These are phyloP conservation scores for Globisporangium radiosum DNA, from an alignment of 352 stramenopile genomes.

Conservation along the genomic window DNA sequence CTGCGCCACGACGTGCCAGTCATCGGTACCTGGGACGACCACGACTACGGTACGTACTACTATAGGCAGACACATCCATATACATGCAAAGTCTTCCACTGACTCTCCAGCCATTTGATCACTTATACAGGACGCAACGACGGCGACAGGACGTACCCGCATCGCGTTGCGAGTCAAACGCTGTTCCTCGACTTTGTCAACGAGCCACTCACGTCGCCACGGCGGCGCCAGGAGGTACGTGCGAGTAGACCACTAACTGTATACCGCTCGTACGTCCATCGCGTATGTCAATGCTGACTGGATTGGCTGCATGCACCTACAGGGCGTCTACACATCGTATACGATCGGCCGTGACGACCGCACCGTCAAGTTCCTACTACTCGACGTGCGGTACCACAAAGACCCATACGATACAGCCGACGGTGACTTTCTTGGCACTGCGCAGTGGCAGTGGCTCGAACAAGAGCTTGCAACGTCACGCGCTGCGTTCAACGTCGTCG, in stretches of 20 bases:
- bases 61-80: neutral
- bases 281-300: neutral
- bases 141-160: constrained; percentile 59
- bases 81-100: neutral
- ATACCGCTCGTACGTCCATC: neutral
- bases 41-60: constrained; percentile 73
- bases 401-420: constrained; percentile 57
- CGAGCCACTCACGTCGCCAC: constrained; percentile 64
- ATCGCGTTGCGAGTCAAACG: constrained; percentile 73
- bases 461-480: constrained; percentile 66
- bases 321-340: constrained; percentile 85
- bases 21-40: constrained; percentile 88
- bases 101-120: neutral
- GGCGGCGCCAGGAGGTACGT: constrained; percentile 62
- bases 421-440: constrained; percentile 68
- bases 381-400: constrained; percentile 85
- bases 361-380: constrained; percentile 81
- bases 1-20: constrained; percentile 58
- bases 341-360: constrained; percentile 53
- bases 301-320: neutral
- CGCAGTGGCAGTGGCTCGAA: constrained; percentile 85
- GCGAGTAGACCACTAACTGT: neutral
- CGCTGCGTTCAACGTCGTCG: constrained; percentile 91
- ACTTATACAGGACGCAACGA: constrained; percentile 40
- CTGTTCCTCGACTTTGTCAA: constrained; percentile 84